Evolutionary conservation across 805 yeast genomes (phyloP).

Genomic region (Yamadazyma laniorum): DNA sequence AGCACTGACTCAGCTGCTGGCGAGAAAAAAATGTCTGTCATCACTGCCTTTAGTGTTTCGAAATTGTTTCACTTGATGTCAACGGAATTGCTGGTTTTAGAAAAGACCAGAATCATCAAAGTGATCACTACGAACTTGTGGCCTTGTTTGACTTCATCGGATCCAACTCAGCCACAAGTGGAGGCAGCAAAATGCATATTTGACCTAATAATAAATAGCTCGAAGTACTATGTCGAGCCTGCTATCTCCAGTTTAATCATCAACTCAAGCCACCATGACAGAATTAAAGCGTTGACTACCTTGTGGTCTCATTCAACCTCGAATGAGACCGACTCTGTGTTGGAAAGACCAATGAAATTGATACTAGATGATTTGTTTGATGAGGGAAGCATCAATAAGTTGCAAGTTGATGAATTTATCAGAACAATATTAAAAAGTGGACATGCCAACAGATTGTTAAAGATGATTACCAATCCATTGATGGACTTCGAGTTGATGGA

Average conservation of each 20-base stretch:
- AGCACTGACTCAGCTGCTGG: slow-evolving; percentile 5
- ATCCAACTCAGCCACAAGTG: slow-evolving; percentile 57
- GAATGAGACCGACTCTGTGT: slow-evolving; percentile 49
- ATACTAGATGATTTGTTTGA: slow-evolving; percentile 60
- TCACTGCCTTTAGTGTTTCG: slow-evolving; percentile 44
- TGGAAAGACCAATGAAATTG: slow-evolving; percentile 63
- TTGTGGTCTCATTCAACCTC: slow-evolving; percentile 71
- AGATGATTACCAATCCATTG: slow-evolving; percentile 55
- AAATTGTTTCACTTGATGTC: slow-evolving; percentile 38
- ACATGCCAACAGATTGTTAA: slow-evolving; percentile 58
- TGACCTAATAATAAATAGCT: slow-evolving; percentile 53
- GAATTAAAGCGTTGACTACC: slow-evolving; percentile 56
- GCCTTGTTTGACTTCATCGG: slow-evolving; percentile 47
- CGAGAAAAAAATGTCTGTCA: slow-evolving; percentile 13
- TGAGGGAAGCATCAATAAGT: slow-evolving; percentile 8
- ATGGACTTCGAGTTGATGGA: slow-evolving; percentile 39
- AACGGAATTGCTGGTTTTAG: slow-evolving; percentile 24
- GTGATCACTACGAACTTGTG: slow-evolving; percentile 49
- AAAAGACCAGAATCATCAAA: slow-evolving; percentile 24
- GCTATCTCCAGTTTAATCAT: slow-evolving; percentile 59
- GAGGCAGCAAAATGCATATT: slow-evolving; percentile 69
- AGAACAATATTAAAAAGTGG: slow-evolving; percentile 40
- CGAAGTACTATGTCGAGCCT: slow-evolving; percentile 64
- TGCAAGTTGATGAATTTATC: slow-evolving; percentile 16
- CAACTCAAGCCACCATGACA: slow-evolving; percentile 27